Conservation (phyloP, 2,329 filamentous ascomycete genomes). For the Exophiala spinifera region DNA sequence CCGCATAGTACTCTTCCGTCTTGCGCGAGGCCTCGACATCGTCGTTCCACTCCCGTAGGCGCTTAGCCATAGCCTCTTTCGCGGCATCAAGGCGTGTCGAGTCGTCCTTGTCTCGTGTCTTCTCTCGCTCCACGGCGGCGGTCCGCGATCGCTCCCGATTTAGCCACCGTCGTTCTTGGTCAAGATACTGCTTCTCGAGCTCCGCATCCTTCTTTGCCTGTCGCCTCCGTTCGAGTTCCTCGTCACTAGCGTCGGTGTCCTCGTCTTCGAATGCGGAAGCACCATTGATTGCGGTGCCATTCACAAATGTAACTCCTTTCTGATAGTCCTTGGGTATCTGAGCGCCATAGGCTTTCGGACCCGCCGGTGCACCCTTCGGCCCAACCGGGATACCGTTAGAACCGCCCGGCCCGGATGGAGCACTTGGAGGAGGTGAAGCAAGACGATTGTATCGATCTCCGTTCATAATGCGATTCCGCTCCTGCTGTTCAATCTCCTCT, state of each 20-base stretch:
- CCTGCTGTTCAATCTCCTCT: constrained; percentile 86
- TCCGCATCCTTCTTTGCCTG: constrained; percentile 70
- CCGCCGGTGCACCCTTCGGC: constrained; percentile 71
- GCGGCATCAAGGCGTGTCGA: constrained; percentile 62
- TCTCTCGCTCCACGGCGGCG: constrained; percentile 81
- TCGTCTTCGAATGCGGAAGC: constrained; percentile 67
- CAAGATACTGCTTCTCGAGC: constrained; percentile 73
- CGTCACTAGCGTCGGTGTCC: constrained; percentile 81
- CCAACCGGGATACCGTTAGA: constrained; percentile 75
- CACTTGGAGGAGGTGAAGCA: constrained; percentile 65
- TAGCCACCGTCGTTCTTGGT: constrained; percentile 85
- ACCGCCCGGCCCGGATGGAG: constrained; percentile 60
- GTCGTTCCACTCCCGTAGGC: constrained; percentile 82
- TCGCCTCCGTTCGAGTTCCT: constrained; percentile 73
- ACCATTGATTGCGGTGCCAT: constrained; percentile 67
- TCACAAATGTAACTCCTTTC: constrained; percentile 77
- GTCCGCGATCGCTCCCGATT: constrained; percentile 82
- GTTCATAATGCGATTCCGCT: constrained; percentile 64
- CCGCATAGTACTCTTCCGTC: constrained; percentile 77
- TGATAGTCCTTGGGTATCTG: constrained; percentile 70
- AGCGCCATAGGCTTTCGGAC: constrained; percentile 59
- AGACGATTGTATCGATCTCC: constrained; percentile 64
- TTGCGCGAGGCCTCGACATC: constrained; percentile 74
- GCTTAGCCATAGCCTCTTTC: constrained; percentile 65
- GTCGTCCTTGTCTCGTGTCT: constrained; percentile 74